Conservation (phyloP, 2,329 filamentous ascomycete genomes). For the Penicillium sp. region DNA sequence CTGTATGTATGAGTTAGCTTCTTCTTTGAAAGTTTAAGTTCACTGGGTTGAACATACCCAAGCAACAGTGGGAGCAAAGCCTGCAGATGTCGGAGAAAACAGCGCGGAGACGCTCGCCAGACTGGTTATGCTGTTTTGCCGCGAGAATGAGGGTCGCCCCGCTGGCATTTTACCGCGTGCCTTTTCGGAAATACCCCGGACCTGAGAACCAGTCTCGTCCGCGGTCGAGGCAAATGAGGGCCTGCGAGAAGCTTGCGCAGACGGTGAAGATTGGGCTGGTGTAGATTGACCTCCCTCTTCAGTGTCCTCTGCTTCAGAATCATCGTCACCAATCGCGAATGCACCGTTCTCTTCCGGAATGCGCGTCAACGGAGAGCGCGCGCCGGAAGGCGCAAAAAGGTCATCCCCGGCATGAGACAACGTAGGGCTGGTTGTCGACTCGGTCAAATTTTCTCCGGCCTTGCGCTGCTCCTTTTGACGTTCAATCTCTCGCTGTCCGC, state of each 20-base stretch:
- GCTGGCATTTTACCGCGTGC: constrained; percentile 93
- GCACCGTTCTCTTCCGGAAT: constrained; percentile 72
- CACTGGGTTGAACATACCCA: constrained; percentile 51
- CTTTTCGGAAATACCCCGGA: constrained; percentile 94
- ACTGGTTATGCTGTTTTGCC: constrained; percentile 84
- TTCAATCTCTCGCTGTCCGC: constrained; percentile 85
- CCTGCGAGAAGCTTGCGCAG: constrained; percentile 51
- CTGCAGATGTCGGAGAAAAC: constrained; percentile 46
- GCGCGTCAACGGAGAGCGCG: constrained; percentile 55
- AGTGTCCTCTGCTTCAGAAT: constrained; percentile 55
- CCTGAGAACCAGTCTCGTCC: constrained; percentile 71
- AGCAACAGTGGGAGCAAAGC: constrained; percentile 69
- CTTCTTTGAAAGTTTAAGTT: not conserved
- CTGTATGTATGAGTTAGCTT: constrained; percentile 37
- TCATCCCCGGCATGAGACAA: constrained; percentile 39
- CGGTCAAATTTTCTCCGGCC: constrained; percentile 45
- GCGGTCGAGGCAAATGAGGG: constrained; percentile 62
- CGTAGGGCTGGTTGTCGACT: constrained; percentile 30
- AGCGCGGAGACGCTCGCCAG: constrained; percentile 60
- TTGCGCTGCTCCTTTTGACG: constrained; percentile 66
- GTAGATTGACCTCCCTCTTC: constrained; percentile 57
- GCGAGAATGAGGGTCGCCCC: constrained; percentile 71
- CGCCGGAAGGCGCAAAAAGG: constrained; percentile 41
- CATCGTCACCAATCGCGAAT: constrained; percentile 75
- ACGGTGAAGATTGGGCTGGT: constrained; percentile 52